Conservation (phyloP, 2,329 filamentous ascomycete species). For the Pleomassaria siparia region DNA sequence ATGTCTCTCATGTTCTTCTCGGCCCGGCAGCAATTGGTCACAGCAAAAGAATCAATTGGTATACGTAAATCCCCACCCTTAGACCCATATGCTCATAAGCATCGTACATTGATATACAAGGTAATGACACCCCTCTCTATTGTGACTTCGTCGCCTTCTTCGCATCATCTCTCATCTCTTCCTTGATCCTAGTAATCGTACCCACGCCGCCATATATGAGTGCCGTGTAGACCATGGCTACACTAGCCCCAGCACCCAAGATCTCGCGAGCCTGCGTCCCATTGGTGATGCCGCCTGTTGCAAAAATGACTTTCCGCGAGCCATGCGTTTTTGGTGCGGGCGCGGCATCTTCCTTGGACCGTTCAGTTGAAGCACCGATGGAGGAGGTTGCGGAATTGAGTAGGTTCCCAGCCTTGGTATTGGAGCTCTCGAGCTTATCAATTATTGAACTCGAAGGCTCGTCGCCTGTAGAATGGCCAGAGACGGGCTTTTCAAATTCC, state of each 20-base stretch:
- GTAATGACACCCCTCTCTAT: slow-evolving; percentile 2
- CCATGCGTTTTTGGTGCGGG: slow-evolving; percentile 24
- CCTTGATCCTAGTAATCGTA: slow-evolving; percentile 58
- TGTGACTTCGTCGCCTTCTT: slow-evolving; percentile 24
- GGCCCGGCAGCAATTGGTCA: too few species aligned
- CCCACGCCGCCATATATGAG: slow-evolving; percentile 64
- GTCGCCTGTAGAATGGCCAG: slow-evolving; percentile 14
- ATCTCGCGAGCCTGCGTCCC: slow-evolving; percentile 80
- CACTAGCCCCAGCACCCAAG: slow-evolving; percentile 83
- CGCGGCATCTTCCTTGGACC: slow-evolving; percentile 19
- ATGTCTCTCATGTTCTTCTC: too few species aligned
- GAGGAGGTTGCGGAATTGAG: slow-evolving; percentile 5
- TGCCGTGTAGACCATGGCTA: slow-evolving; percentile 89
- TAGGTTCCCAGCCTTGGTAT: slow-evolving; percentile 5
- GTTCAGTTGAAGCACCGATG: slow-evolving; percentile 17
- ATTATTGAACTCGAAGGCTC: slow-evolving; percentile 15
- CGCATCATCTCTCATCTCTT: slow-evolving; percentile 50
- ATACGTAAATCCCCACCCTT: not conserved
- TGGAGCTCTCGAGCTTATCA: slow-evolving; percentile 16
- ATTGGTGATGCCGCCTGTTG: slow-evolving; percentile 88
- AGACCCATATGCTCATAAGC: not conserved
- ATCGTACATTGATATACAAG: slow-evolving; percentile 1
- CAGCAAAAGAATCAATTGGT: not conserved
- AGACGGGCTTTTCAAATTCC: slow-evolving; percentile 8
- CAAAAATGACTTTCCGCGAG: slow-evolving; percentile 79